Percentiles rank a stretch among this genome's conserved stretches.
phyloP scores from a whole-genome alignment of 306 rosid species.

The Vachellia pachyceras region DNA sequence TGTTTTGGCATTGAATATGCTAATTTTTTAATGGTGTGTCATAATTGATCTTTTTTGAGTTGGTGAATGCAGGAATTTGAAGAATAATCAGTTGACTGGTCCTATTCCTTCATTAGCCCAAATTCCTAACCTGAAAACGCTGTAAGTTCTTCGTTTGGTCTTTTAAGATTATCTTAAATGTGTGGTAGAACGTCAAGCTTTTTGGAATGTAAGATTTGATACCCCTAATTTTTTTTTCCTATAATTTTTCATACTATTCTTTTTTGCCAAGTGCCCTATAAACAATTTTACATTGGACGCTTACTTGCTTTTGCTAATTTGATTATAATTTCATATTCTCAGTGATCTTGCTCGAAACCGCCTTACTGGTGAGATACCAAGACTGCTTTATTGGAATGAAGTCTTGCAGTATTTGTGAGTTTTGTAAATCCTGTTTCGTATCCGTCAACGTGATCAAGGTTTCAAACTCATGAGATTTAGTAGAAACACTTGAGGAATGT shows the following conservation, averaged over 20 bases:
- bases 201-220: not conserved
- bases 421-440: not conserved
- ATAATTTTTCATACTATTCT: not conserved
- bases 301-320: not conserved
- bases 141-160: slow-evolving; percentile 47
- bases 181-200: not conserved
- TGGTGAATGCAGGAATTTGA: slow-evolving; percentile 62
- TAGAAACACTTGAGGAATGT: no score
- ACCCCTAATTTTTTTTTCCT: not conserved
- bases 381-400: slow-evolving; percentile 93
- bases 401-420: slow-evolving; percentile 87
- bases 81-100: slow-evolving; percentile 77
- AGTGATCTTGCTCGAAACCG: slow-evolving; percentile 89
- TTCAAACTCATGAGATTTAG: no score
- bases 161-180: no score
- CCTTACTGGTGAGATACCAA: slow-evolving; percentile 85
- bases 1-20: not conserved
- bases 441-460: not conserved
- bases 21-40: not conserved
- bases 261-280: not conserved
- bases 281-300: not conserved
- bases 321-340: not conserved
- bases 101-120: slow-evolving; percentile 89
- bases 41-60: not conserved
- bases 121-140: slow-evolving; percentile 82